These are phyloP conservation scores for Scedosporium apiospermum DNA, from an alignment of 2,329 filamentous ascomycete genomes.

Conservation along the genomic window DNA sequence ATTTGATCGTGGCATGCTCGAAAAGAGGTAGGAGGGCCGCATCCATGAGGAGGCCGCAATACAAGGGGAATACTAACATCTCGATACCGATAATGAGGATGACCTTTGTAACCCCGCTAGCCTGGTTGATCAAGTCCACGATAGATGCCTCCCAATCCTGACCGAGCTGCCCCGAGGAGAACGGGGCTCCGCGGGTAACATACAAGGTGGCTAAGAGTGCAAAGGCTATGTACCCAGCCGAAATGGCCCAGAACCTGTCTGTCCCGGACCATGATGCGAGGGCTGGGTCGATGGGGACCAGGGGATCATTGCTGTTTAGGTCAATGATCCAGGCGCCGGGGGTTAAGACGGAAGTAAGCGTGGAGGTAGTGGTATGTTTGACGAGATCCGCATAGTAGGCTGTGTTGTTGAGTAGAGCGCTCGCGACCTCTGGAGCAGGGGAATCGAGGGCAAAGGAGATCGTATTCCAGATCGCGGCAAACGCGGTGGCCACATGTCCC, in stretches of 20 bases:
- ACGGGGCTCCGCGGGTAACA: constrained; percentile 60
- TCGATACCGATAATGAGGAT: constrained; percentile 98
- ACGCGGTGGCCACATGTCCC: constrained; percentile 20
- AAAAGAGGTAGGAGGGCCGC: constrained; percentile 84
- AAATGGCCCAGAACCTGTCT: constrained; percentile 61
- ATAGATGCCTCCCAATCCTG: constrained; percentile 65
- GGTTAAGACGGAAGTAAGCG: constrained; percentile 23
- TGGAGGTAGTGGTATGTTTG: neutral
- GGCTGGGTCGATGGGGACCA: constrained; percentile 38
- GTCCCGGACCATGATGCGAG: constrained; percentile 59
- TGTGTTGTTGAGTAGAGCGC: neutral
- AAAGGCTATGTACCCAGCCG: constrained; percentile 72
- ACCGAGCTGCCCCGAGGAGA: constrained; percentile 47
- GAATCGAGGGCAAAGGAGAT: constrained; percentile 4
- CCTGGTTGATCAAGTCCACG: constrained; percentile 79
- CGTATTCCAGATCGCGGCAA: neutral
- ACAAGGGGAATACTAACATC: constrained; percentile 94
- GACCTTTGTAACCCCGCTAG: constrained; percentile 94
- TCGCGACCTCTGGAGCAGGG: neutral
- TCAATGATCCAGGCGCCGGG: constrained; percentile 51
- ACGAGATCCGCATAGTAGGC: neutral
- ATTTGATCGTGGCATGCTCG: constrained; percentile 65
- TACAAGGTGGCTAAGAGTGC: constrained; percentile 70
- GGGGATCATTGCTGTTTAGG: constrained; percentile 33
- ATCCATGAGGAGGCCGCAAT: constrained; percentile 87